Evolutionary conservation across 768 basidiomycete species (phyloP), one percentile per base, ranked within the genome.

Genomic region (Tremella mesenterica): DNA sequence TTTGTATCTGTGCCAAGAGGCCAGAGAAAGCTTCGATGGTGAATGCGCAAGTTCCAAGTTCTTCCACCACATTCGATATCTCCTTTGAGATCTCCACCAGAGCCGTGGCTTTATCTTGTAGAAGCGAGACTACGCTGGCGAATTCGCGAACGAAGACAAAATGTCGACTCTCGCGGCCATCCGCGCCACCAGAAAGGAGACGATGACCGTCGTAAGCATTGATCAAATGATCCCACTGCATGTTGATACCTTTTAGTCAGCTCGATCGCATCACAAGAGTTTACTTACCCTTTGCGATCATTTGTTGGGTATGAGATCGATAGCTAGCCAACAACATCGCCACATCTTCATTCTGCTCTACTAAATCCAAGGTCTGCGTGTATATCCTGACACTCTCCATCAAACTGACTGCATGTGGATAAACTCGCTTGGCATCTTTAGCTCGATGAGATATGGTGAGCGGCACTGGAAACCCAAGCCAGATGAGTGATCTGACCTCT

Each of bases 301-400:
- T 93, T 69, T 87, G 78, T 75, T 96, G 92, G 0, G 85, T 83
- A 60, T 92, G 88, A 66, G 88, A 89, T 59, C 91, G 80, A 69
- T 91, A 91, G 74, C 93, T 90, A 16, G 92, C 93, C 2, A 96
- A 85, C 34, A 99, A 78, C 80, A 88, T 88, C 71, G 90, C 88
- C 62, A 96, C 91, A 2, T 84, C 89, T 73, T 85, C 85, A 71
- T 96, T 88, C 38, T 79, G 80, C 70, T 95, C 86, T 63, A 97
- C 85, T 63, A 96, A 75, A 70, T 90, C 88, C 70, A 95, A 75
- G 0, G 89, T 95, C 76, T 99, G 95, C 18, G 86, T 86, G 74
- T 99, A 97, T 26, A 90, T 96, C 71, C 92, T 78, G n/a, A 97
- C 90, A 0, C 91, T 93, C 78, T 99, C 95, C 93, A 97, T 97